Conservation (phyloP, 176 grass and related monocot genomes). For the Triticum dicoccoides region DNA sequence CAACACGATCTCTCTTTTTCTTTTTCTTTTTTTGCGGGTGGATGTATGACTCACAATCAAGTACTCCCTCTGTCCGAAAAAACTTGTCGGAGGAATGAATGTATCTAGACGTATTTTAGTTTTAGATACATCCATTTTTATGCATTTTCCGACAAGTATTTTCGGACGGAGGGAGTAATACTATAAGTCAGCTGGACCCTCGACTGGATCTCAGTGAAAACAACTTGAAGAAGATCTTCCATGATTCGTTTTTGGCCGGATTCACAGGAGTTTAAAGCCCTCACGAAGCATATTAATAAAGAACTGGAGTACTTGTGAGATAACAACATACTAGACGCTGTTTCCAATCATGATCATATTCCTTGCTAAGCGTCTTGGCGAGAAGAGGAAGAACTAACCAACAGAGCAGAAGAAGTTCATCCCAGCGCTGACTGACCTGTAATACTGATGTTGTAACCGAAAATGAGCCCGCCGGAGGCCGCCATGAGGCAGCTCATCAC, state of each 20-base stretch:
- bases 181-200: background rate
- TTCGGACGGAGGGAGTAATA: too few species aligned
- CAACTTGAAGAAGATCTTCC: background rate
- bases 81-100: too few species aligned
- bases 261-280: background rate
- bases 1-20: background rate
- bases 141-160: too few species aligned
- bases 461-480: slow-evolving; percentile 76
- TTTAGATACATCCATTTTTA: too few species aligned
- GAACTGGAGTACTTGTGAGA: background rate
- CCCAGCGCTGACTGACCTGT: slow-evolving; percentile 46
- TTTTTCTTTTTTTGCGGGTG: too few species aligned
- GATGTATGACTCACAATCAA: background rate
- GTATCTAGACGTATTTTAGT: too few species aligned
- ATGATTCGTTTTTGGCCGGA: background rate
- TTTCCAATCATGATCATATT: background rate
- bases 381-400: background rate
- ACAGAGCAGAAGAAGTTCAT: background rate
- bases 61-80: too few species aligned
- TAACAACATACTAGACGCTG: background rate
- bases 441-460: slow-evolving; percentile 77
- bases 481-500: slow-evolving; percentile 70
- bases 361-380: background rate
- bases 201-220: background rate
- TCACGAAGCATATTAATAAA: background rate